Base-by-base conservation (phyloP, 73 alveolate genomes). In the Paramecium tetraurelia region DNA sequence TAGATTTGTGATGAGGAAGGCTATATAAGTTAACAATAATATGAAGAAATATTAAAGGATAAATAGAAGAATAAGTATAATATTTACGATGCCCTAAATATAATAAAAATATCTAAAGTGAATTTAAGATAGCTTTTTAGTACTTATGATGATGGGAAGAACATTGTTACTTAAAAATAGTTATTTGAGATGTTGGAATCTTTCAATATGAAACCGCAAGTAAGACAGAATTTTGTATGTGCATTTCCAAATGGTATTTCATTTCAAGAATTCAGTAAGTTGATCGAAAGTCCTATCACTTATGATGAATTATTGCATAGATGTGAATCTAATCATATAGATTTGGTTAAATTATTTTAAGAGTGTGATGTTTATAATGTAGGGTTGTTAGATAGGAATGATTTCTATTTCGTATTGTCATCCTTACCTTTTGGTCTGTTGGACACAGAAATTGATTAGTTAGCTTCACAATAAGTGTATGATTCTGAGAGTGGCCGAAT, bases 401-500 rank as follows among this genome's bases (percentile, higher is more conserved):
- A 80, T 41, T 80, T 80, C 18, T 18, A 80, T 22, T 43, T 24
- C 24, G 72, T 80, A 8, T 46, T 80, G 21, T 21, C 46, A 8
- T 44, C 76, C 1, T 35, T 80, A 18, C 90, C 90, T 11, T 80
- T 80, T 80, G 90, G 90, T 40, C 31, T 80, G 4, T 80, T 80
- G 35, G 90, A 80, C 6, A 44, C 76, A 18, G 90, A 80, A 27
- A 80, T 80, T 12, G 70, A 80, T 31, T 22, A 41, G 14, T 48
- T 80, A 2, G 53, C 76, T 0, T 80, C 70, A 18, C 14, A 80
- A 80, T 24, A 80, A 80, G 90, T 80, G 2, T 80, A 44, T 48
- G 90, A 80, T 80, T 80, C 90, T 0, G 90, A 80, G 35, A 80
- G 90, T 43, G 90, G 90, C n/a, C 3, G 90, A 8, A 80, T 80